A percentile compares a stretch with the other conserved stretches of the same genome.
Conservation (phyloP, 2,329 filamentous ascomycete species). For the Apiospora phragmitis region DNA sequence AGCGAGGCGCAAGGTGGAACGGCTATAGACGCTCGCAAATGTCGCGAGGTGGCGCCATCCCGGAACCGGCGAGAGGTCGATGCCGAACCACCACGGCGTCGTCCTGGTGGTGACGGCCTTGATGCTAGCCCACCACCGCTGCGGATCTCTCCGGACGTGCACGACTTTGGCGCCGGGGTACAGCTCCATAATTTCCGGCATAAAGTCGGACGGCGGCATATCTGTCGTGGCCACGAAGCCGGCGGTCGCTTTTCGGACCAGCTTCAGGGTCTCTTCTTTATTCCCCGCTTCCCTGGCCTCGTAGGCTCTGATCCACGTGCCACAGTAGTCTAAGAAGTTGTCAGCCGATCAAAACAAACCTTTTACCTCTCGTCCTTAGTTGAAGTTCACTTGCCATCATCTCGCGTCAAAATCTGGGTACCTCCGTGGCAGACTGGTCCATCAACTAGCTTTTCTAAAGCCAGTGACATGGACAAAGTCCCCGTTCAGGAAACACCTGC, state of each 20-base stretch:
- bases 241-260: constrained; percentile 21
- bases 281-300: constrained; percentile 24
- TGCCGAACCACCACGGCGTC: constrained; percentile 19
- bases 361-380: constrained; percentile 16
- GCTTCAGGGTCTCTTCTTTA: constrained; percentile 22
- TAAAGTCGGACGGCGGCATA: constrained; percentile 9
- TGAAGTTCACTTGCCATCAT: constrained; percentile 29
- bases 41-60: constrained; percentile 21
- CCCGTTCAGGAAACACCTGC: constrained; percentile 47
- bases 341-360: background rate
- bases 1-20: background rate
- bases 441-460: constrained; percentile 45
- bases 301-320: constrained; percentile 20
- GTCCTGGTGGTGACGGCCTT: constrained; percentile 15
- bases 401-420: constrained; percentile 34
- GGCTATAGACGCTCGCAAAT: constrained; percentile 18
- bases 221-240: constrained; percentile 24
- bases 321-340: background rate
- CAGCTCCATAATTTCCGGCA: background rate
- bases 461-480: constrained; percentile 48
- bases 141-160: constrained; percentile 1
- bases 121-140: constrained; percentile 24
- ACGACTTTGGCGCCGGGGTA: constrained; percentile 10
- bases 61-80: constrained; percentile 19
- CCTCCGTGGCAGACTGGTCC: constrained; percentile 51